phyloP scores from a whole-genome alignment of 2,329 filamentous ascomycete species.

The Aspergillus intermedius region DNA sequence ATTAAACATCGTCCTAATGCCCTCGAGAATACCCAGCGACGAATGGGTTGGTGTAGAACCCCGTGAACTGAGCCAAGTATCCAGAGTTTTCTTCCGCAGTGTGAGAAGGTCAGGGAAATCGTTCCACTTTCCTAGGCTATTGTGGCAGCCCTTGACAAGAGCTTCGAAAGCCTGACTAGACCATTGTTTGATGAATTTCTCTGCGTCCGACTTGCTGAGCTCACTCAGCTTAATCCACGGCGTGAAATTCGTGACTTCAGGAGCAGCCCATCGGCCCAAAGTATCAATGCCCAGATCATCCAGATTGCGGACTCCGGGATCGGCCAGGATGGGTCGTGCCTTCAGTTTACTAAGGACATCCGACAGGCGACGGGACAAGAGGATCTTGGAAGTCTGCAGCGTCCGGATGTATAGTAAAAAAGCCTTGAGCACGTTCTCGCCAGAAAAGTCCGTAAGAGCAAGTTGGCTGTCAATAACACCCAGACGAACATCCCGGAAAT shows the following conservation, averaged over 20 bases:
- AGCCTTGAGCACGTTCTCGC: constrained; percentile 54
- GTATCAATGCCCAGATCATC: constrained; percentile 71
- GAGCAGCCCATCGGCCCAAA: constrained; percentile 70
- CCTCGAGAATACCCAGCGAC: constrained; percentile 60
- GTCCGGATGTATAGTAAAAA: constrained; percentile 71
- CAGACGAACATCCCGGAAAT: constrained; percentile 69
- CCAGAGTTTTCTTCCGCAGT: constrained; percentile 62
- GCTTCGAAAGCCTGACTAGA: constrained; percentile 54
- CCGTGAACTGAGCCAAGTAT: constrained; percentile 66
- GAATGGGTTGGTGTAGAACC: constrained; percentile 50
- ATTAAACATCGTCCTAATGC: constrained; percentile 63
- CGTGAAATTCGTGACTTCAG: constrained; percentile 77
- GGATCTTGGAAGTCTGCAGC: constrained; percentile 65
- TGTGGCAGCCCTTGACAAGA: constrained; percentile 56
- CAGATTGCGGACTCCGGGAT: constrained; percentile 58
- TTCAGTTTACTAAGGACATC: constrained; percentile 65
- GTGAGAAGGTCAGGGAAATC: constrained; percentile 65
- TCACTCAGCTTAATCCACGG: constrained; percentile 83
- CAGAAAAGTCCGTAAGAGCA: constrained; percentile 44
- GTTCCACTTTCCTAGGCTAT: constrained; percentile 52
- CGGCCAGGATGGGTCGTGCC: constrained; percentile 63
- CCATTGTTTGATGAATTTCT: constrained; percentile 59
- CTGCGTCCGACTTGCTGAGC: constrained; percentile 54
- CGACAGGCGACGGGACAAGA: constrained; percentile 66
- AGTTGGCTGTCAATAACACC: constrained; percentile 62